These are phyloP conservation scores for Hypholoma fasciculare DNA, from an alignment of 768 basidiomycete species.

Conservation along the genomic window DNA sequence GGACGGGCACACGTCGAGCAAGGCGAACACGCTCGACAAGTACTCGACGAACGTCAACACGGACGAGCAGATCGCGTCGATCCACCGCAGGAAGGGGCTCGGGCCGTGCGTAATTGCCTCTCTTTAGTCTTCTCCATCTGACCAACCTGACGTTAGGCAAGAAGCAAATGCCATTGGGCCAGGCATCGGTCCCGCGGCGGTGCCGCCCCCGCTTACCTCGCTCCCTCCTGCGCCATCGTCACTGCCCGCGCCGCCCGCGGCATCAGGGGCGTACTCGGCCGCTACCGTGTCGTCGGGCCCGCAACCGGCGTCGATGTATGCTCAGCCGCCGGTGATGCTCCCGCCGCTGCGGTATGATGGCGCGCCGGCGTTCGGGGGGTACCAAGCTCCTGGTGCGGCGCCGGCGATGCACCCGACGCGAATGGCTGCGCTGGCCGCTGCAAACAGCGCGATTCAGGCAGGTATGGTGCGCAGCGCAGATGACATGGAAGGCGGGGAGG, in stretches of 20 bases:
- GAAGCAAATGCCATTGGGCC: slow-evolving; percentile 82
- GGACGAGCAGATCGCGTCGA: slow-evolving; percentile 97
- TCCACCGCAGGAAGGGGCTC: slow-evolving; percentile 90
- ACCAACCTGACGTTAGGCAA: slow-evolving; percentile 44
- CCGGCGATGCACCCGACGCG: slow-evolving; percentile 71
- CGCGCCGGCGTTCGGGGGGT: slow-evolving; percentile 77
- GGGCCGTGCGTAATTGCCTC: slow-evolving; percentile 61
- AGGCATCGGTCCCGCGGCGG: slow-evolving; percentile 82
- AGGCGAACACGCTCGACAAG: slow-evolving; percentile 88
- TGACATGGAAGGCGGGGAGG: slow-evolving; percentile 67
- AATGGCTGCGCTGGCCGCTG: slow-evolving; percentile 58
- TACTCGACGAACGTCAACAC: slow-evolving; percentile 93
- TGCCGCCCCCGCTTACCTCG: slow-evolving; percentile 61
- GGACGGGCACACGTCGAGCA: slow-evolving; percentile 98
- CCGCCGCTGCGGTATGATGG: slow-evolving; percentile 87
- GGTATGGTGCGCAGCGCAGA: slow-evolving; percentile 82
- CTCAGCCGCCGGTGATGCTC: slow-evolving; percentile 73
- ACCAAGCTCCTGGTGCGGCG: slow-evolving; percentile 35
- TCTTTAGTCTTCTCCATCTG: slow-evolving; percentile 6
- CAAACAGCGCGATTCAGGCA: slow-evolving; percentile 48
- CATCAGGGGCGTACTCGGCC: slow-evolving; percentile 64
- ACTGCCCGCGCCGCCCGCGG: slow-evolving; percentile 70
- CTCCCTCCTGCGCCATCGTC: slow-evolving; percentile 72
- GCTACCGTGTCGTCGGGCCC: slow-evolving; percentile 91
- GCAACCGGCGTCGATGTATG: slow-evolving; percentile 78